Evolutionary conservation across 306 rosid genomes (phyloP).

Genomic region (Adenanthera pavonina): DNA sequence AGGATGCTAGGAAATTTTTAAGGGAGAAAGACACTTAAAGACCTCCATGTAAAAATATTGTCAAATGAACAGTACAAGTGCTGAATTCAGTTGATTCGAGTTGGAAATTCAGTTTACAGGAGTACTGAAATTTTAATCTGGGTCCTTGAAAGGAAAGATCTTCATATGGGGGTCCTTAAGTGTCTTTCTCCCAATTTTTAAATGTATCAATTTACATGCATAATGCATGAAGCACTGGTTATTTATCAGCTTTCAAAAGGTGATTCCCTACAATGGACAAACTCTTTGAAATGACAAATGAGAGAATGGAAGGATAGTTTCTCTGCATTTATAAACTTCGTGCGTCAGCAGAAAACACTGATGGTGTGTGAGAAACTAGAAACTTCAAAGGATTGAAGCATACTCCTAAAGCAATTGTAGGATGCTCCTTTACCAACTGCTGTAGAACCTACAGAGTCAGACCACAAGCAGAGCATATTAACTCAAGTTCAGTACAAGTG

Average conservation of each 20-base stretch:
- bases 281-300: slow-evolving; percentile 3
- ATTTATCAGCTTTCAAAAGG: slow-evolving; percentile 17
- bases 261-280: not conserved
- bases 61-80: no score
- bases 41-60: no score
- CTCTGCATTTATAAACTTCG: slow-evolving; percentile 17
- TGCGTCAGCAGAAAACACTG: slow-evolving; percentile 18
- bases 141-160: no score
- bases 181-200: no score
- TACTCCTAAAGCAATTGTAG: slow-evolving; percentile 73
- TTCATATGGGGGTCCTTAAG: no score
- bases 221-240: slow-evolving; percentile 9
- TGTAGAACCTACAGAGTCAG: slow-evolving; percentile 63
- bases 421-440: slow-evolving; percentile 75
- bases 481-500: slow-evolving; percentile 26
- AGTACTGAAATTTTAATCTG: no score
- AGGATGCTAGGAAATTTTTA: not conserved
- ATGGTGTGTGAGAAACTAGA: slow-evolving; percentile 11
- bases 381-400: slow-evolving; percentile 35
- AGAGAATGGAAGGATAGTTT: slow-evolving; percentile 19
- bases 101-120: no score
- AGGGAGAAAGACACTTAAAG: no score
- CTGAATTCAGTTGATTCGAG: no score
- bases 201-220: slow-evolving; percentile 19
- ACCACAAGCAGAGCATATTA: slow-evolving; percentile 38